Base-by-base conservation (phyloP, 2,329 filamentous ascomycete genomes). In the Clonostachys rhizophaga region DNA sequence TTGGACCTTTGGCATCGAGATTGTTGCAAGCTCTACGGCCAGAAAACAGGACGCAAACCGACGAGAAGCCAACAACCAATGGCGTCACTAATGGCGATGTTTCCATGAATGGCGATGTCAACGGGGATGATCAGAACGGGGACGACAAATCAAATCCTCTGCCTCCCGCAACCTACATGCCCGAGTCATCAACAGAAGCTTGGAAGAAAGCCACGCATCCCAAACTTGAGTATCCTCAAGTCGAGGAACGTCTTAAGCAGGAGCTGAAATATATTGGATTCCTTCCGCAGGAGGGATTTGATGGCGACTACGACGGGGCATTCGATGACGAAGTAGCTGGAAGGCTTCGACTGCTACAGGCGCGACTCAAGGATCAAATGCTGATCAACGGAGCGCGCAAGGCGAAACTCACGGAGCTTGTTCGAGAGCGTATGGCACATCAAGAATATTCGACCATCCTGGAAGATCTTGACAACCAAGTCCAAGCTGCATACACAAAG, bases 391-490 rank as follows among this genome's bases (percentile, higher is more conserved):
- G 91, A 37, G 90, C 92, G 6, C 87, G 91, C 52, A 97, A 97
- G 68, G 78, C 89, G 7, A 83, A 91, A 3, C 75, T 99, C 11
- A 83, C 89, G 2, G 91, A 96, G 36, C 78, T 96, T 30, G 89
- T 94, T 8, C 87, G 91, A 57, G 91, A 96, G 63, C 85, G 90
- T 54, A 92, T 99, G 82, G 94, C 94, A 0, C 86, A 94, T 69
- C 94, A 99, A 62, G 94, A 99, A 64, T 99, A 96, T 72, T 87
- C 86, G 64, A 96, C 91, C 47, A 99, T 99, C 57, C 86, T 95
- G 44, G 94, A 99, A 63, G 94, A 99, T 64, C 83, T 99, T 18
- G 94, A 99, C 72, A 84, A 85, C 40, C 94, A 97, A 63, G 91
- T 97, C 40, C 91, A 97, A 61, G 86, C 89, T 45, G 92, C 94